These are phyloP conservation scores for Thermothielavioides terrestris DNA, from an alignment of 495 filamentous ascomycete genomes.

Conservation along the genomic window DNA sequence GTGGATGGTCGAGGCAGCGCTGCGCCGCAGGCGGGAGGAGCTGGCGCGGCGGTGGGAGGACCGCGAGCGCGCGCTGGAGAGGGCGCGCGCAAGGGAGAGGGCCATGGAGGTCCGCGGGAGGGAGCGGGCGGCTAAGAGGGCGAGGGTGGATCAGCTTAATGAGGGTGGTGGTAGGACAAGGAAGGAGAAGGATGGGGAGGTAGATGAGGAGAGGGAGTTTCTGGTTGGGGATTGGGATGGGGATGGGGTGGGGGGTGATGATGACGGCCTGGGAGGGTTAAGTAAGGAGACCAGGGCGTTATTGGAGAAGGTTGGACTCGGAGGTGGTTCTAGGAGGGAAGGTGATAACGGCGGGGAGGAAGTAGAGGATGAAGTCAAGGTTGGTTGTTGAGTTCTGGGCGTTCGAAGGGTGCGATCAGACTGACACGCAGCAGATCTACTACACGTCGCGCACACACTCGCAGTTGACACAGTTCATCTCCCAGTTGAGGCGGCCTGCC, in stretches of 20 bases:
- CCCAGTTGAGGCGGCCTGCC: slow-evolving; percentile 73
- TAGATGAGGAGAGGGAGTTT: slow-evolving; percentile 63
- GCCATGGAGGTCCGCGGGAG: slow-evolving; percentile 39
- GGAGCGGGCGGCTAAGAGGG: slow-evolving; percentile 24
- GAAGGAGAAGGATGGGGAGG: slow-evolving; percentile 25
- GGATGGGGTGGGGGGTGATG: slow-evolving; percentile 26
- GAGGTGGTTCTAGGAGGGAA: slow-evolving; percentile 32
- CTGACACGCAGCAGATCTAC: slow-evolving; percentile 50
- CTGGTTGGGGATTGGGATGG: slow-evolving; percentile 70
- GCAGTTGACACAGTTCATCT: slow-evolving; percentile 87
- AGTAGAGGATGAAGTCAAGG: slow-evolving; percentile 55
- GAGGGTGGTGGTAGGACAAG: slow-evolving; percentile 19
- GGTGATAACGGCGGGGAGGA: slow-evolving; percentile 39
- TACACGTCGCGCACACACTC: slow-evolving; percentile 95
- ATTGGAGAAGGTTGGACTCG: slow-evolving; percentile 49
- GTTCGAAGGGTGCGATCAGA: not conserved
- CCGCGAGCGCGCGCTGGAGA: slow-evolving; percentile 60
- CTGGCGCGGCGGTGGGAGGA: slow-evolving; percentile 57
- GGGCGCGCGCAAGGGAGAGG: slow-evolving; percentile 61
- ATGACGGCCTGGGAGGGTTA: slow-evolving; percentile 30
- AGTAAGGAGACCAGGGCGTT: slow-evolving; percentile 57
- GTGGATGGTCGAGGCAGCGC: slow-evolving; percentile 76
- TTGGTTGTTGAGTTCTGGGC: slow-evolving; percentile 8
- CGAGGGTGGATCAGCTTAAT: too few species aligned
- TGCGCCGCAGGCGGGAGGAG: slow-evolving; percentile 56